Conservation (phyloP, 2,329 filamentous ascomycete species). For the Leptographium wingfieldii region DNA sequence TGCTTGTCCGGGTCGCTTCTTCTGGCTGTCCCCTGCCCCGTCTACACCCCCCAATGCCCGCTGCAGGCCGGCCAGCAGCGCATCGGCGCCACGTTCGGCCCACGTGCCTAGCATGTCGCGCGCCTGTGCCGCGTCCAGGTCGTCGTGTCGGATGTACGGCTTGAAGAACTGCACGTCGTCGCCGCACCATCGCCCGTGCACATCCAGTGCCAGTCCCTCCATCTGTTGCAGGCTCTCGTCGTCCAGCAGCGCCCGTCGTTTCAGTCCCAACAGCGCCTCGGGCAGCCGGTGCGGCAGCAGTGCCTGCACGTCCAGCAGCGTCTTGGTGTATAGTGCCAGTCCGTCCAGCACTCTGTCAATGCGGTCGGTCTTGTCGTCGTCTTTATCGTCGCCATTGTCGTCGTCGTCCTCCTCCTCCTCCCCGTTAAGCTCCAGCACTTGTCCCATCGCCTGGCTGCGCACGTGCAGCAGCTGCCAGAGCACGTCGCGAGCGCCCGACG, state of each 20-base stretch:
- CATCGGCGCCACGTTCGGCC: conserved; percentile 47
- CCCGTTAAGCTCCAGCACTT: conserved; percentile 41
- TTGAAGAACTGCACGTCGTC: conserved; percentile 76
- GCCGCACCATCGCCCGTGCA: conserved; percentile 67
- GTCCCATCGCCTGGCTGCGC: conserved; percentile 54
- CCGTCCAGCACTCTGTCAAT: conserved; percentile 44
- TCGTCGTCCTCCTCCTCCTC: conserved; percentile 29
- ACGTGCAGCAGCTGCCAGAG: conserved; percentile 66
- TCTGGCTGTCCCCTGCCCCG: conserved; percentile 33
- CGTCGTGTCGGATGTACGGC: conserved; percentile 75
- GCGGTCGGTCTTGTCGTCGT: conserved; percentile 11
- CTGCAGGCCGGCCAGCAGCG: conserved; percentile 49
- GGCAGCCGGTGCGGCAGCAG: conserved; percentile 62
- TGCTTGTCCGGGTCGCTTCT: neutral
- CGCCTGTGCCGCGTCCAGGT: conserved; percentile 49
- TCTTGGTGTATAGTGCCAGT: conserved; percentile 62
- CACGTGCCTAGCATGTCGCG: conserved; percentile 49
- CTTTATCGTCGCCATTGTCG: conserved; percentile 7
- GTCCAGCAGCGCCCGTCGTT: conserved; percentile 57
- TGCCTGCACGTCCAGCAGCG: conserved; percentile 54
- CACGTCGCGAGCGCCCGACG: conserved; percentile 66
- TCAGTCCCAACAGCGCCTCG: conserved; percentile 55
- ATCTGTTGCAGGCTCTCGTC: conserved; percentile 53
- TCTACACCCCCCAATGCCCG: conserved; percentile 35
- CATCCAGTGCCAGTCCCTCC: conserved; percentile 62